phyloP scores from a whole-genome alignment of 2,329 filamentous ascomycete species.

The Fusarium haematococcum region DNA sequence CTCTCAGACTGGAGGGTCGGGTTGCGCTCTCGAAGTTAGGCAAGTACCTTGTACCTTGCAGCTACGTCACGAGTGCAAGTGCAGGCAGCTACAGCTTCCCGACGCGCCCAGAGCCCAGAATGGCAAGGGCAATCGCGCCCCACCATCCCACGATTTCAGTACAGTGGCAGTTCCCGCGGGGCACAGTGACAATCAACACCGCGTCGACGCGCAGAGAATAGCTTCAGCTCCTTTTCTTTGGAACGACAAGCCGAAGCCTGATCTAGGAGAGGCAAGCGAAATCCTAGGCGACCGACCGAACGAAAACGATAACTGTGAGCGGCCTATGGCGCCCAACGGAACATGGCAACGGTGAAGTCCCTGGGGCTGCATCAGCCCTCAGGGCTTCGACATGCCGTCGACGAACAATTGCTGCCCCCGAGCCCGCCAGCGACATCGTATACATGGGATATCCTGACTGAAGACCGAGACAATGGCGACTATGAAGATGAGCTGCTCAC shows the following conservation, averaged over 20 bases:
- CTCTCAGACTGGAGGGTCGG: constrained; percentile 31
- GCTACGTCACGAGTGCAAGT: constrained; percentile 49
- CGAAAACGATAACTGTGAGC: constrained; percentile 3
- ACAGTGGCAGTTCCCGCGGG: constrained; percentile 9
- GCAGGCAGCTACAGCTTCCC: constrained; percentile 25
- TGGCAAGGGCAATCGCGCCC: constrained; percentile 29
- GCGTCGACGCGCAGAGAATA: constrained; percentile 33
- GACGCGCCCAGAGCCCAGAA: constrained; percentile 28
- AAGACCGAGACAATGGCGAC: constrained; percentile 53
- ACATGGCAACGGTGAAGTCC: constrained; percentile 91
- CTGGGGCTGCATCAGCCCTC: constrained; percentile 91
- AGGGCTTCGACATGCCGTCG: constrained; percentile 83
- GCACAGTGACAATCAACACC: constrained; percentile 34
- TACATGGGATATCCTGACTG: constrained; percentile 75
- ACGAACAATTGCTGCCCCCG: constrained; percentile 79
- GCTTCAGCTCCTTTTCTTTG: constrained; percentile 4
- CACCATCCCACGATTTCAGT: constrained; percentile 36
- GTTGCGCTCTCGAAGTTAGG: constrained; percentile 15
- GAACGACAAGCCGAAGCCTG: neutral
- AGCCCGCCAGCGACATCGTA: constrained; percentile 77
- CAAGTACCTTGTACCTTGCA: constrained; percentile 39
- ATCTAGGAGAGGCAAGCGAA: neutral
- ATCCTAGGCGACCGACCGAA: constrained; percentile 6
- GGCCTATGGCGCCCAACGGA: constrained; percentile 50
- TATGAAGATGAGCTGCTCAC: constrained; percentile 84